Evolutionary conservation across 345 rosid species (phyloP).

Genomic region (Hypericum perforatum): DNA sequence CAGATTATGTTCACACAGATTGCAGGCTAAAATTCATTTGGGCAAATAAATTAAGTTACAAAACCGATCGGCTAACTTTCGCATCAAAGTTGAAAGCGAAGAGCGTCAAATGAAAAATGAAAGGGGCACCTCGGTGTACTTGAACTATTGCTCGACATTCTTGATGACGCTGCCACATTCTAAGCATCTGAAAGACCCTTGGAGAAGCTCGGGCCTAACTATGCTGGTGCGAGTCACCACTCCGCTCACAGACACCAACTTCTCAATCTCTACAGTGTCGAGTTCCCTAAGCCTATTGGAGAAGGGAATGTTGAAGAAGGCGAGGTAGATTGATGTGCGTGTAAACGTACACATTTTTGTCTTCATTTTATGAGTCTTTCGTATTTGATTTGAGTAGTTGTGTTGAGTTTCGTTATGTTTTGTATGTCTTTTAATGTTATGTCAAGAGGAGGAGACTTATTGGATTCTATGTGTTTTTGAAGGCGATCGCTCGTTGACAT

Average conservation of each 20-base stretch:
- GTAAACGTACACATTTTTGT: too few species aligned
- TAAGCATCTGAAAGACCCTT: conserved; percentile 81
- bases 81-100: not conserved
- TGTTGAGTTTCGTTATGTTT: too few species aligned
- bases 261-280: conserved; percentile 75
- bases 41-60: not conserved
- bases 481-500: too few species aligned
- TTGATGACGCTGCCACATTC: conserved; percentile 66
- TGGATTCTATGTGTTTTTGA: too few species aligned
- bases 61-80: too few species aligned
- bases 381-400: too few species aligned
- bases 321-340: too few species aligned
- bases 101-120: not conserved
- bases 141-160: conserved; percentile 92
- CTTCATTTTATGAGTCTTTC: too few species aligned
- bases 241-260: conserved; percentile 75
- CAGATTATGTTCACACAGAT: conserved; percentile 68
- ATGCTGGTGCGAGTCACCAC: conserved; percentile 95
- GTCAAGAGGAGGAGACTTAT: too few species aligned
- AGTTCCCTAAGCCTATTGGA: conserved; percentile 77
- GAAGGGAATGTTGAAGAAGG: conserved; percentile 80
- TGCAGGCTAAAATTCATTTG: conserved; percentile 48
- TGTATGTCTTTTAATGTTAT: too few species aligned
- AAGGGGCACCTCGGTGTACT: conserved; percentile 70
- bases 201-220: conserved; percentile 93